Percentiles rank a stretch among this genome's conserved stretches.
Conservation (phyloP, 2,329 filamentous ascomycete species). For the Dactylellina sp. region DNA sequence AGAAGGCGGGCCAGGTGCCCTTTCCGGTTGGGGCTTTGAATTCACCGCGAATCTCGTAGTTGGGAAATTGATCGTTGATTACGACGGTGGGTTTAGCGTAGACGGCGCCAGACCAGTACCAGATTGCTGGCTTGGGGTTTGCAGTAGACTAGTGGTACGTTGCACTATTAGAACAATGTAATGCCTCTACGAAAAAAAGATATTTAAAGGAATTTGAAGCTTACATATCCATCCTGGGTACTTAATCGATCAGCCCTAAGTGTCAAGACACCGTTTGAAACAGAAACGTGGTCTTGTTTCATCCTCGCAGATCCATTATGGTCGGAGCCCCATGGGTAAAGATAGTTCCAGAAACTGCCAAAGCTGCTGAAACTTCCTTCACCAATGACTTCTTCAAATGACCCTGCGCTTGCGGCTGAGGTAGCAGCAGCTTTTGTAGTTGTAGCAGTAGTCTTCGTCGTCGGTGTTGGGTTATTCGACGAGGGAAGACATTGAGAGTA, state of each 20-base stretch:
- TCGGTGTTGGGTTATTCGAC: not conserved
- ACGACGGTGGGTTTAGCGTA: slow-evolving; percentile 64
- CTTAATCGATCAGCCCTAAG: slow-evolving; percentile 67
- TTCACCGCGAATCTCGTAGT: slow-evolving; percentile 65
- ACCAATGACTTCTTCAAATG: slow-evolving; percentile 43
- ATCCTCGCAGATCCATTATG: slow-evolving; percentile 72
- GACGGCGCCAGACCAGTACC: slow-evolving; percentile 69
- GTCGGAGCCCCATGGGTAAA: slow-evolving; percentile 71
- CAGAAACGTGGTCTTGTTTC: slow-evolving; percentile 66
- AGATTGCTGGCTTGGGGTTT: slow-evolving; percentile 64
- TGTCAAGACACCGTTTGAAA: slow-evolving; percentile 65
- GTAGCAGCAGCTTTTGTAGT: slow-evolving; percentile 8
- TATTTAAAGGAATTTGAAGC: not conserved
- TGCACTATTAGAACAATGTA: not conserved
- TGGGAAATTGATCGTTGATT: slow-evolving; percentile 63
- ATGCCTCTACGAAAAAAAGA: too few relatives aligned
- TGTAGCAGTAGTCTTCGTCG: slow-evolving; percentile 15
- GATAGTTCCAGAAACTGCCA: slow-evolving; percentile 66
- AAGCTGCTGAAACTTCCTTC: slow-evolving; percentile 54
- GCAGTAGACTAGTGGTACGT: slow-evolving; percentile 58
- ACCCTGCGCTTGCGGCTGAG: slow-evolving; percentile 6
- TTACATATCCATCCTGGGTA: slow-evolving; percentile 62
- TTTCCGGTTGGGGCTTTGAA: slow-evolving; percentile 64
- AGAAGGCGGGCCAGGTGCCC: slow-evolving; percentile 71
- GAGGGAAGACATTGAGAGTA: slow-evolving; percentile 58